Evolutionary conservation across 805 yeast genomes (phyloP).

Genomic region (Yamadazyma paraphyllophila): DNA sequence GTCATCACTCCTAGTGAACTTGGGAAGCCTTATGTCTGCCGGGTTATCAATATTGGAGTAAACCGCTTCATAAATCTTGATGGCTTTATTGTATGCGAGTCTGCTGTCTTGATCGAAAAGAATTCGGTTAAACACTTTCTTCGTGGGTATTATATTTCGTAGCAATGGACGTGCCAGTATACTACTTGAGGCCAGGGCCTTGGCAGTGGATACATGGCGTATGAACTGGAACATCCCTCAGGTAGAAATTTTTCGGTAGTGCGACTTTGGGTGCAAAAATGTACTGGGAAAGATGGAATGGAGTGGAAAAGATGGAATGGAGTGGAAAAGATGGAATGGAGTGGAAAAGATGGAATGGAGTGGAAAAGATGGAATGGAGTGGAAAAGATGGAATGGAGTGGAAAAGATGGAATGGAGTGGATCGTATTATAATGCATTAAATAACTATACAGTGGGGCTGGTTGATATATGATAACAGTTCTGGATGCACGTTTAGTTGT

Average conservation of each 20-base stretch:
- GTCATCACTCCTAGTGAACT: slow-evolving; percentile 51
- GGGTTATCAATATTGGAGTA: slow-evolving; percentile 49
- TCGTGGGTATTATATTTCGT: slow-evolving; percentile 49
- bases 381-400: no score
- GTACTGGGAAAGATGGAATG: no score
- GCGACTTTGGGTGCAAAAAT: slow-evolving; percentile 3
- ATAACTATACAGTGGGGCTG: neutral
- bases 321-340: no score
- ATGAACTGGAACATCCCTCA: neutral
- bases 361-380: no score
- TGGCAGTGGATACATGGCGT: slow-evolving; percentile 2
- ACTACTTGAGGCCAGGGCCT: no score
- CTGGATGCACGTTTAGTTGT: neutral
- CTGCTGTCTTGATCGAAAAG: slow-evolving; percentile 67
- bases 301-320: no score
- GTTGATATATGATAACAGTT: neutral
- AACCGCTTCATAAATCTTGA: slow-evolving; percentile 51
- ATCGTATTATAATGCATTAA: neutral
- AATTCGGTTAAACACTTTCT: slow-evolving; percentile 53
- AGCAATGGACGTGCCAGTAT: slow-evolving; percentile 9
- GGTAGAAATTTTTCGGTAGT: neutral
- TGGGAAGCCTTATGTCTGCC: slow-evolving; percentile 39
- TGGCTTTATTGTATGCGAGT: slow-evolving; percentile 49
- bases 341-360: no score
- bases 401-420: no score